Base-by-base conservation (phyloP, 495 filamentous ascomycete species). In the Polyplosphaeria fusca region DNA sequence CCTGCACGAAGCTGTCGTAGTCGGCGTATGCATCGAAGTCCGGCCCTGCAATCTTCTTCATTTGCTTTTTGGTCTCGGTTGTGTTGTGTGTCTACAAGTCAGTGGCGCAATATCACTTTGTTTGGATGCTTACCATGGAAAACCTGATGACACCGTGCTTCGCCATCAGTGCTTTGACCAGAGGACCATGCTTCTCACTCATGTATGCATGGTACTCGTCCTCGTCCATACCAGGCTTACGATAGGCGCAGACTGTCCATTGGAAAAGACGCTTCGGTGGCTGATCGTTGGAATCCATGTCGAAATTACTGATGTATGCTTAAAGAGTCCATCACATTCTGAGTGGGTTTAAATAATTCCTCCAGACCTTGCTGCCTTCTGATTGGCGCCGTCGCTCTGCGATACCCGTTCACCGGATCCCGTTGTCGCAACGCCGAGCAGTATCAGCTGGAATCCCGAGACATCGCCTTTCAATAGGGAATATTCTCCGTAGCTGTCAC, bases 171-270 rank as follows among this genome's bases (percentile, higher is more conserved):
- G 45, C 63, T 32, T 58, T 62, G n/a, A 61, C 51, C 5, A 66
- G 55, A 2, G 63, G 63, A 16, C 42, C 65, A 22, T 41, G 28
- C 7, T 48, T 38, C 32, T 61, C 39, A 19, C 11, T 43, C 58
- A 57, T 58, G 30, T 62, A 48, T 2, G 20, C 30, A 20, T 39
- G 52, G 23, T 57, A 62, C 18, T 55, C 58, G 22, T 61, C 58
- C 20, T 61, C 58, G 18, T 28, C 44, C 59, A 66, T 66, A 5
- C 59, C 63, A 1, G 63, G 53, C 44, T 66, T 66, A 32, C 63
- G 58, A 22, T 62, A 62, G 11, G 48, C 58, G 37, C 70, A 74
- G 45, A 81, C 73, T 11, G 77, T 79, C n/a, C n/a, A n/a, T n/a
- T n/a, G n/a, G n/a, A n/a, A n/a, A n/a, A n/a, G n/a, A n/a, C n/a